These are phyloP conservation scores for Phytophthora meadii DNA, from an alignment of 352 stramenopile species.

Conservation along the genomic window DNA sequence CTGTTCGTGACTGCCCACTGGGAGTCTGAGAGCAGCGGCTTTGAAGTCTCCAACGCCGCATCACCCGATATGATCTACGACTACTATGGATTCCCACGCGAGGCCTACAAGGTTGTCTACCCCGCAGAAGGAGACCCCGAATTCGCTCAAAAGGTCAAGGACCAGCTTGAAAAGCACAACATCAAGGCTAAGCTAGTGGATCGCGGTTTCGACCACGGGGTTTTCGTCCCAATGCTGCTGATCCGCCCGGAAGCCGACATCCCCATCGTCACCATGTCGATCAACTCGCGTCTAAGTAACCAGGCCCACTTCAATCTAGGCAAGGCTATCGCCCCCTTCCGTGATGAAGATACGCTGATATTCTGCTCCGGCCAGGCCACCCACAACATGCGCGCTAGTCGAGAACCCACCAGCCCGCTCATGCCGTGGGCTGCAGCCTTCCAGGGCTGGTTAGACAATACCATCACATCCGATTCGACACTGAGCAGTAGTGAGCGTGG, in stretches of 20 bases:
- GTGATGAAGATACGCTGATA: constrained; percentile 70
- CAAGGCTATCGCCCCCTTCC: constrained; percentile 42
- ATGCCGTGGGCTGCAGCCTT: constrained; percentile 36
- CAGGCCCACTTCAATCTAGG: constrained; percentile 61
- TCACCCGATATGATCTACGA: constrained; percentile 82
- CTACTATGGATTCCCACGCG: constrained; percentile 88
- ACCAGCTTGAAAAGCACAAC: constrained; percentile 48
- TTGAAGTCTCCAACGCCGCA: constrained; percentile 58
- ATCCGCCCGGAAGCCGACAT: constrained; percentile 88
- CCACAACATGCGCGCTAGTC: constrained; percentile 37
- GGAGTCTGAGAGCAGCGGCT: constrained; percentile 48
- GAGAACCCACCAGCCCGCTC: constrained; percentile 15
- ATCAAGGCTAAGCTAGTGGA: constrained; percentile 53
- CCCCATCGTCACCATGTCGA: constrained; percentile 81
- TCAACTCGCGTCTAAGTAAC: constrained; percentile 49
- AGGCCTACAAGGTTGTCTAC: constrained; percentile 89
- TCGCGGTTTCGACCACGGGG: constrained; percentile 90
- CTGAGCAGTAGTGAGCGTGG: constrained; percentile 21
- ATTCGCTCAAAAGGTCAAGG: constrained; percentile 70
- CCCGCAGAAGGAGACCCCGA: constrained; percentile 62
- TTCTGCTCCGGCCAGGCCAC: constrained; percentile 64
- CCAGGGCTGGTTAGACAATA: constrained; percentile 40
- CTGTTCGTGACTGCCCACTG: constrained; percentile 90
- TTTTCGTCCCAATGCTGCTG: constrained; percentile 90
- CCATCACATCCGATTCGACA: constrained; percentile 21